Conservation (phyloP, 306 rosid species). For the Clitoria ternatea region DNA sequence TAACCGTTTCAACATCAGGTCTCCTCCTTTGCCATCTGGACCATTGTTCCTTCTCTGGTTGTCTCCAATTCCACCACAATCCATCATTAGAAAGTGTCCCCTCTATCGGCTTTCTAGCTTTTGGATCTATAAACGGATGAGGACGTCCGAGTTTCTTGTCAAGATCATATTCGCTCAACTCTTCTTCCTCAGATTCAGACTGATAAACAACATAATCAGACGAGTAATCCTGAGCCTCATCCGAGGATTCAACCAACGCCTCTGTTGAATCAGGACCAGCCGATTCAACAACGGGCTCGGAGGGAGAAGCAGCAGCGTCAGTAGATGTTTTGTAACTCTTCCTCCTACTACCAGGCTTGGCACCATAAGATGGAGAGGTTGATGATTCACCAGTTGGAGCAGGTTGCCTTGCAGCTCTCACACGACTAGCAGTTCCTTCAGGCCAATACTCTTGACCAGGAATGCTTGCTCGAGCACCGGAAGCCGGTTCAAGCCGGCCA, state of each 20-base stretch:
- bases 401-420: constrained; percentile 85
- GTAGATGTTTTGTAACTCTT: constrained; percentile 49
- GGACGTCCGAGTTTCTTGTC: constrained; percentile 78
- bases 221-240: constrained; percentile 49
- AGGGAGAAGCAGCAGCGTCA: constrained; percentile 24
- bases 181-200: constrained; percentile 59
- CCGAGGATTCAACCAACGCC: constrained; percentile 43
- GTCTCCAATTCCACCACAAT: constrained; percentile 96
- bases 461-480: constrained; percentile 96
- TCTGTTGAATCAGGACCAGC: constrained; percentile 38
- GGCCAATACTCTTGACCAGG: constrained; percentile 92
- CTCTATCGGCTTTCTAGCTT: constrained; percentile 62
- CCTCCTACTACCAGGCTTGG: constrained; percentile 94
- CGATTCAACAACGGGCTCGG: constrained; percentile 32
- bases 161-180: constrained; percentile 57
- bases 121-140: constrained; percentile 81
- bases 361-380: constrained; percentile 86
- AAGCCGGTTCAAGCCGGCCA: constrained; percentile 95
- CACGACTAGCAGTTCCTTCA: constrained; percentile 85
- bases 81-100: constrained; percentile 68
- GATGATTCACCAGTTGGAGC: constrained; percentile 62
- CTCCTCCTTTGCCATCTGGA: constrained; percentile 98
- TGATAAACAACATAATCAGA: constrained; percentile 83
- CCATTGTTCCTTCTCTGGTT: constrained; percentile 89
- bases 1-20: constrained; percentile 90